Evolutionary conservation across 2,329 filamentous ascomycete species (phyloP).

Genomic region (Aquanectria penicillioides): DNA sequence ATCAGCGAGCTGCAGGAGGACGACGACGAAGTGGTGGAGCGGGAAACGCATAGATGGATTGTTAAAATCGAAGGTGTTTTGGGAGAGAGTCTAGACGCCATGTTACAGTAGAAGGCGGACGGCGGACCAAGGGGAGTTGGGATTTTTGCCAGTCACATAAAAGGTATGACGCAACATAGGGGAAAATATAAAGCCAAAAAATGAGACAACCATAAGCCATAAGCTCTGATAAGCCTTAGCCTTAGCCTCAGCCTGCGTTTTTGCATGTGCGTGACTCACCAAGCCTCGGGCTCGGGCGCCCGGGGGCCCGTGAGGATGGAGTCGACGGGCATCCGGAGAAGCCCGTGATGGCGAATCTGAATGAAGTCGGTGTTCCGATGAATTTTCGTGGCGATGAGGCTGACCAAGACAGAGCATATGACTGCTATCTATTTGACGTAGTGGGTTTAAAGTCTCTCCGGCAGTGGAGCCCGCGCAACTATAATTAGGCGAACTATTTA

Average conservation of each 20-base stretch:
- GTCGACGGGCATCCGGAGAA: conserved; percentile 29
- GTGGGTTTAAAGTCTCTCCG: neutral
- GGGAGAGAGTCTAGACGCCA: conserved; percentile 89
- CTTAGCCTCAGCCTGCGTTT: neutral
- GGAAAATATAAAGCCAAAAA: neutral
- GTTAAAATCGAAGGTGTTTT: conserved; percentile 87
- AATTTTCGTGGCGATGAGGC: conserved; percentile 38
- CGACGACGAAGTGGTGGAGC: conserved; percentile 92
- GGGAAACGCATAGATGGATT: conserved; percentile 91
- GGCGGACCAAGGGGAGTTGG: conserved; percentile 23
- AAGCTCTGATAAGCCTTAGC: neutral
- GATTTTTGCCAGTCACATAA: neutral
- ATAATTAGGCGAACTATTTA: neutral
- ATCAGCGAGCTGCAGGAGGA: conserved; percentile 97
- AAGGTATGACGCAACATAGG: conserved; percentile 7
- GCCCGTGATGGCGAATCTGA: conserved; percentile 17
- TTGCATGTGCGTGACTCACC: conserved; percentile 17
- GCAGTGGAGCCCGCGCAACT: neutral
- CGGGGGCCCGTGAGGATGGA: conserved; percentile 17
- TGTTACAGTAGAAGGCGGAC: conserved; percentile 82
- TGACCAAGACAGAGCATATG: conserved; percentile 17
- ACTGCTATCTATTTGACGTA: neutral
- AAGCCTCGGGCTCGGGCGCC: conserved; percentile 23
- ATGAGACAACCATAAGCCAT: neutral
- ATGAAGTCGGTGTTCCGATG: conserved; percentile 29